Conservation (phyloP, 176 grass and related monocot species). For the Calamus simplicifolius region DNA sequence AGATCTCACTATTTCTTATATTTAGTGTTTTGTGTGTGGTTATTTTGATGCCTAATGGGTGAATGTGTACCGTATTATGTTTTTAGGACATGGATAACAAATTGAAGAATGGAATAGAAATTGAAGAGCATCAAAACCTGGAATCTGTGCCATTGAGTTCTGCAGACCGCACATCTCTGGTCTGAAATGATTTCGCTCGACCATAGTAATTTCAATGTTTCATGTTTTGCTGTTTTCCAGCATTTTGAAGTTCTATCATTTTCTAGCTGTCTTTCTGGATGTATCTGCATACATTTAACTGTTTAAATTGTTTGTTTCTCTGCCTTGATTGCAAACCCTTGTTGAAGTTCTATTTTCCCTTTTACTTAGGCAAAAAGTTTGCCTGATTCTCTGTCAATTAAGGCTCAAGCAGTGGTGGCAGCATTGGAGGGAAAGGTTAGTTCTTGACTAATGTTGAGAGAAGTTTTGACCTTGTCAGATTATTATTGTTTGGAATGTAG, state of each 20-base stretch:
- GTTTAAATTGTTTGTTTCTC: too few relatives aligned
- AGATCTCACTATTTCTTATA: too few relatives aligned
- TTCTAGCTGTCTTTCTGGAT: too few relatives aligned
- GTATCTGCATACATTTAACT: too few relatives aligned
- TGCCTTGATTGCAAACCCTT: too few relatives aligned
- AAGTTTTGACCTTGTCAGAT: too few relatives aligned
- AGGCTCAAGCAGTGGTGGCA: constrained; percentile 65
- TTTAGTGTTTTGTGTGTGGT: too few relatives aligned
- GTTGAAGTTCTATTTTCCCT: constrained; percentile 14
- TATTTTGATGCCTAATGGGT: too few relatives aligned
- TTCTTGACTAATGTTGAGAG: constrained; percentile 9
- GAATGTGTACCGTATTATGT: too few relatives aligned
- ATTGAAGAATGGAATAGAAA: constrained; percentile 78
- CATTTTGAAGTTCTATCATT: constrained; percentile 14
- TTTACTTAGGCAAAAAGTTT: constrained; percentile 59
- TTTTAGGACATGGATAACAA: constrained; percentile 75
- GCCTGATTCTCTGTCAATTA: constrained; percentile 47
- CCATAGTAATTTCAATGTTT: not conserved
- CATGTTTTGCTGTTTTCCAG: not conserved
- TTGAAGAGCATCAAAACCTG: constrained; percentile 46
- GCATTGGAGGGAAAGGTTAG: constrained; percentile 83
- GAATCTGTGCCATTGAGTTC: constrained; percentile 36
- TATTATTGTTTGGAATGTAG: too few relatives aligned
- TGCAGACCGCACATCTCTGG: constrained; percentile 70
- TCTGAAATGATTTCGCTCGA: constrained; percentile 15